Percentiles rank a stretch among this genome's conserved stretches.
Conservation (phyloP, 768 basidiomycete species). For the Candolleomyces aberdarensis region DNA sequence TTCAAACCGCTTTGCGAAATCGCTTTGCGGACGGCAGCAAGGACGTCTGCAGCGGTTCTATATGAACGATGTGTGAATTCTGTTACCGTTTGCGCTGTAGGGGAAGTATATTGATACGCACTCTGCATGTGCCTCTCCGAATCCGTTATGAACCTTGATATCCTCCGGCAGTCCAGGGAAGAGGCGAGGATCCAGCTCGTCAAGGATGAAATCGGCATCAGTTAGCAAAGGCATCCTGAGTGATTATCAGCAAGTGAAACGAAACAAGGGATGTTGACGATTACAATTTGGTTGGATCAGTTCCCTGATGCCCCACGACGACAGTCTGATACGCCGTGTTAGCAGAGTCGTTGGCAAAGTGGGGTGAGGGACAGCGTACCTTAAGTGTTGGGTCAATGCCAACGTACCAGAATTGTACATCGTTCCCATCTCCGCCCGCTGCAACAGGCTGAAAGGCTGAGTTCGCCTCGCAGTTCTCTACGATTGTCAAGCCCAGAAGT, state of each 20-base stretch:
- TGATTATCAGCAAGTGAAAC: background rate
- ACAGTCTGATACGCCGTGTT: slow-evolving; percentile 20
- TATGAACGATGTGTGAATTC: background rate
- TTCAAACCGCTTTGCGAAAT: slow-evolving; percentile 29
- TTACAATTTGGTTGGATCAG: slow-evolving; percentile 32
- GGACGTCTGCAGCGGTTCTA: slow-evolving; percentile 38
- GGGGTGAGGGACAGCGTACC: slow-evolving; percentile 13
- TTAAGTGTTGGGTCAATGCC: slow-evolving; percentile 35
- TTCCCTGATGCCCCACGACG: slow-evolving; percentile 36
- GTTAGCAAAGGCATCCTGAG: slow-evolving; percentile 35
- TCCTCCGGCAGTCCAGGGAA: slow-evolving; percentile 42
- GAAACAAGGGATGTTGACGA: background rate
- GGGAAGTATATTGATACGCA: slow-evolving; percentile 14
- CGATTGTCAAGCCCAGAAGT: background rate
- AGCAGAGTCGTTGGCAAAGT: background rate
- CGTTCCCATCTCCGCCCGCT: slow-evolving; percentile 47
- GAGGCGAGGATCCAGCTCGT: slow-evolving; percentile 28
- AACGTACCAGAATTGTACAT: slow-evolving; percentile 45
- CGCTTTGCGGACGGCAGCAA: slow-evolving; percentile 36
- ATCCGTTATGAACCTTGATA: slow-evolving; percentile 43
- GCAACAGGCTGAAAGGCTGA: slow-evolving; percentile 45
- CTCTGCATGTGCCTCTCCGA: slow-evolving; percentile 40
- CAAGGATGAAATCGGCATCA: slow-evolving; percentile 32
- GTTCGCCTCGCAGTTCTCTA: slow-evolving; percentile 46
- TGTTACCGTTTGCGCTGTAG: background rate